Base-by-base conservation (phyloP, 805 yeast species). In the Kuraishia capsulata region DNA sequence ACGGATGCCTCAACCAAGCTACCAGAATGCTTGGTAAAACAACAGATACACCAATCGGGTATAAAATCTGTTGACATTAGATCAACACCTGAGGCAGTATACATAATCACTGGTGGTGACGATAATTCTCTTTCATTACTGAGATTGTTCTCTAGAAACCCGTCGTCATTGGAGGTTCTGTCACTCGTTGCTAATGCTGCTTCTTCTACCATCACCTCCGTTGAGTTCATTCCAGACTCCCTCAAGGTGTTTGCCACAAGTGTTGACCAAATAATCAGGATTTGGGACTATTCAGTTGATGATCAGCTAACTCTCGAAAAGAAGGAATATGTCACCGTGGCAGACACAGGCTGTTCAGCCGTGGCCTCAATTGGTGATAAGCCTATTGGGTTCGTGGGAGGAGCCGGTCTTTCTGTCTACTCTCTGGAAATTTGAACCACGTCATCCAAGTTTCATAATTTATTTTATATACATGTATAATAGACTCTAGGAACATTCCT, bases 261-360 rank as follows among this genome's bases (percentile, higher is more conserved):
- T 0, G 95, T 87, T 3, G 98, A 92, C 50, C 98, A 92, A 56
- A 65, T 76, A 4, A 63, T 85, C 0, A 67, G 81, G 39, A 37
- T 70, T 4, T 89, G 97, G 97, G 56, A 62, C 29, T n/a, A n/a
- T n/a, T n/a, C n/a, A n/a, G n/a, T n/a, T n/a, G 39, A 41, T 3
- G 39, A 39, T 14, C 33, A 30, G 11, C 39, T 75, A 21, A 40
- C 34, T 3, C 42, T 67, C 19, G 5, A 55, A 1, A 66, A 68
- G 6, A 62, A 70, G 1, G 55, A 55, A 33, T 84, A 81, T 55
- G 85, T 96, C 2, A 80, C 95, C 0, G 76, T 88, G 26, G 95
- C 97, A 0, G 98, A 90, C 51, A 86, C 96, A 0, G 97, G 96
- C 0, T 78, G 87, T 34, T 57, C 78, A 21, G 85, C 67, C 37